Percentiles rank a stretch among this genome's conserved stretches.
Evolutionary conservation across 805 yeast species (phyloP).

Genomic region (Lachancea quebecensis): DNA sequence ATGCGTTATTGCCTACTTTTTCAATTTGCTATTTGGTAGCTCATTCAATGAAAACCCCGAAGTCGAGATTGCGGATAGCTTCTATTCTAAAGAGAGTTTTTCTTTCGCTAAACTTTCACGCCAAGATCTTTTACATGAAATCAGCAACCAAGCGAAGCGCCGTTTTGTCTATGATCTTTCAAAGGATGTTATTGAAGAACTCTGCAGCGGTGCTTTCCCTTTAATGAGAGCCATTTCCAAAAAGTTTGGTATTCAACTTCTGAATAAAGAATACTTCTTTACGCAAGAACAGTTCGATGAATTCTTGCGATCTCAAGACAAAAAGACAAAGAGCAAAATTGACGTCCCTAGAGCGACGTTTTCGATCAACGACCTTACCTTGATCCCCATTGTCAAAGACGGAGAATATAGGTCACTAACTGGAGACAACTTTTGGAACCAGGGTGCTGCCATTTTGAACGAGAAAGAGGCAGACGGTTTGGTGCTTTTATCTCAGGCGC

Average conservation of each 20-base stretch:
- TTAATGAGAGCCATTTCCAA: constrained; percentile 64
- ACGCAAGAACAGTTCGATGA: constrained; percentile 35
- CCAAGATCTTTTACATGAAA: constrained; percentile 35
- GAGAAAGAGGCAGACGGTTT: constrained; percentile 51
- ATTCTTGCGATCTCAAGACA: constrained; percentile 28
- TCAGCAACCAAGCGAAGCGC: constrained; percentile 46
- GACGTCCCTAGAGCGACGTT: constrained; percentile 38
- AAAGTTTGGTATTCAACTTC: constrained; percentile 86
- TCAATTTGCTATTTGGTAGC: constrained; percentile 61
- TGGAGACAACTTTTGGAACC: constrained; percentile 69
- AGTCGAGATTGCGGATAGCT: constrained; percentile 38
- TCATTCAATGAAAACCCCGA: constrained; percentile 37
- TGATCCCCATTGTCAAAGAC: constrained; percentile 73
- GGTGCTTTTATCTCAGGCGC: constrained; percentile 59
- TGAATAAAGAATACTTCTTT: constrained; percentile 35
- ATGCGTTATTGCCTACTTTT: constrained; percentile 57
- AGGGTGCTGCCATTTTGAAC: constrained; percentile 42
- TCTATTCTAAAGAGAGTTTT: constrained; percentile 38
- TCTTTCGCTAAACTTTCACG: constrained; percentile 43
- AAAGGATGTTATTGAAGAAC: constrained; percentile 38
- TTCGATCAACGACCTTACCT: constrained; percentile 54
- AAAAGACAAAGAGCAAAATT: constrained; percentile 32
- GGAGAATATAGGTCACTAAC: constrained; percentile 58
- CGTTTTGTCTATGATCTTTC: constrained; percentile 62
- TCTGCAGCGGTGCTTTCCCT: constrained; percentile 34